Base-by-base conservation (phyloP, 768 basidiomycete genomes). In the Serendipita vermifera region DNA sequence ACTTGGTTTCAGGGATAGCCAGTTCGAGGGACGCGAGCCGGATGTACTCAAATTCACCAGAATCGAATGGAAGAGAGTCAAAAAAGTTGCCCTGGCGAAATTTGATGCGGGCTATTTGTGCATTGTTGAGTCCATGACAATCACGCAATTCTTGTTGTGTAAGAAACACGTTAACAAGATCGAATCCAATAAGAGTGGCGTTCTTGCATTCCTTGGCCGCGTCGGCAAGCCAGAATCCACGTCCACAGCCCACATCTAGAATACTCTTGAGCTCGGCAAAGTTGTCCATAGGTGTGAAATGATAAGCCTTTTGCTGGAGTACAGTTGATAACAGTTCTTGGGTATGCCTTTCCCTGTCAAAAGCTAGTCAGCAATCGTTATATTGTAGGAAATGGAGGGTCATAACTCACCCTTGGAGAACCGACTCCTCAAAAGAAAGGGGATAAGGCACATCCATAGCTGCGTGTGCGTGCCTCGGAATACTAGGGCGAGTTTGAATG, bases 151-250 rank as follows among this genome's bases (percentile, higher is more conserved):
- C 41, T 11, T 26, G 14, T 15, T 13, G 41, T 24, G 9, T n/a
- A 13, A 43, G 14, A 24, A 43, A 43, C 11, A 43, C 41, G 26
- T 43, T 24, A 11, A 26, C 41, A 26, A 43, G 14, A 22, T 43
- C 41, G 26, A 43, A 43, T 15, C 41, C 41, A 11, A 43, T 24
- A 13, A 43, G 26, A 2, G 14, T 43, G 2, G 41, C 41, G 41
- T 43, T 13, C 41, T 43, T 43, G 41, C 41, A 43, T 26, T 43
- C 41, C 22, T 43, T 43, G 14, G 41, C 41, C 11, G 41, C 41
- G 1, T 43, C 41, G 11, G 26, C 24, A 13, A 43, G 26, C 41
- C 41, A 43, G 26, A n/a, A 13, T n/a, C 41, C 41, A 43, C 41
- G 41, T 15, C 41, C 41, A 2, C 41, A 43, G 11, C 41, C 41